Percentiles rank a stretch among this genome's conserved stretches.
Evolutionary conservation across 208 protist genomes (phyloP).

Genomic region (Herpetomonas tarakana): DNA sequence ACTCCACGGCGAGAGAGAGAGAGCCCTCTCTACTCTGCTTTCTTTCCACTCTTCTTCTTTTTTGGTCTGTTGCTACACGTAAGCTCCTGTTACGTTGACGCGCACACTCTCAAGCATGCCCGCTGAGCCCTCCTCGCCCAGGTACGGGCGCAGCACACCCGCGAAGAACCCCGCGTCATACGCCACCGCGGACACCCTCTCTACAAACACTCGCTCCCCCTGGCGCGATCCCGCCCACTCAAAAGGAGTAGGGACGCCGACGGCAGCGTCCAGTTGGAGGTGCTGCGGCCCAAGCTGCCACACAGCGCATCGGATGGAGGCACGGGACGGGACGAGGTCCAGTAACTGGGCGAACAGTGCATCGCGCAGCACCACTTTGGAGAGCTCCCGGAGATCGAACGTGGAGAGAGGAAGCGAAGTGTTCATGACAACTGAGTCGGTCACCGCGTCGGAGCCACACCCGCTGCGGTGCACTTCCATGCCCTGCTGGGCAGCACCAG

Average conservation of each 20-base stretch:
- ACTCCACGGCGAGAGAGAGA: too few species aligned
- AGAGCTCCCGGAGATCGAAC: slow-evolving; percentile 48
- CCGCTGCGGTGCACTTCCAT: too few species aligned
- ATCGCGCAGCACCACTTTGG: slow-evolving; percentile 45
- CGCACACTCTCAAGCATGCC: background rate
- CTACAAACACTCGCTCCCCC: background rate
- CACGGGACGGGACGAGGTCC: slow-evolving; percentile 28
- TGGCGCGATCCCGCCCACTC: too few species aligned
- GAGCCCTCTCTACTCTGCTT: too few species aligned
- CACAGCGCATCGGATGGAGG: slow-evolving; percentile 29
- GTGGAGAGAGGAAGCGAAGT: slow-evolving; percentile 23
- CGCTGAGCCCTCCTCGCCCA: background rate
- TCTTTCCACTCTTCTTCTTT: too few species aligned
- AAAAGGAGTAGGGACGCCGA: slow-evolving; percentile 11
- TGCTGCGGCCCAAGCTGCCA: slow-evolving; percentile 23
- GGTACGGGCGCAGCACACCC: background rate
- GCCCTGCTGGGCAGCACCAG: too few species aligned
- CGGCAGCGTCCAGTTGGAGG: slow-evolving; percentile 38
- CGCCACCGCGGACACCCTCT: background rate
- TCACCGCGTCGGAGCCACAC: too few species aligned
- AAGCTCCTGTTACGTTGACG: too few species aligned
- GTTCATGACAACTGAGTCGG: background rate
- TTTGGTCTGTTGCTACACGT: too few species aligned
- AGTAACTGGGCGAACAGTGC: slow-evolving; percentile 42
- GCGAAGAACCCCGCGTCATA: background rate